Conservation (phyloP, 768 basidiomycete species). For the Termitomyces sp. region DNA sequence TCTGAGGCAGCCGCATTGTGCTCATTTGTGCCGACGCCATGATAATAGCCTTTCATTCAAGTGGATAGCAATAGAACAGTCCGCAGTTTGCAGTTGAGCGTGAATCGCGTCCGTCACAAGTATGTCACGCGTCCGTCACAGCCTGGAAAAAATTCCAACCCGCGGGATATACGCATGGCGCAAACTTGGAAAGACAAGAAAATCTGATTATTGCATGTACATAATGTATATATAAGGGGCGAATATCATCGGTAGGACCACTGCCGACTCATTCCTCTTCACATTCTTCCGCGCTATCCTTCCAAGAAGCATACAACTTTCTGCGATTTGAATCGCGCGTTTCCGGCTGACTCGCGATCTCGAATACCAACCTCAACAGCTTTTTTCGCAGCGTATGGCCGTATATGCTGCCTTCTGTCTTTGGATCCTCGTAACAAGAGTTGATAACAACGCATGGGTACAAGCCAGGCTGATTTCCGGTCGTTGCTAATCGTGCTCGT, state of each 20-base stretch:
- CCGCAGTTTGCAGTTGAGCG: background rate
- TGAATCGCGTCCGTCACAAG: conserved; percentile 23
- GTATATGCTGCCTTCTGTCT: conserved; percentile 33
- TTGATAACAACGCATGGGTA: conserved; percentile 50
- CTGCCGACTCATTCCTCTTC: conserved; percentile 31
- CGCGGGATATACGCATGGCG: too few species aligned
- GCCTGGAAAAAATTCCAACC: background rate
- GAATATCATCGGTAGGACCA: conserved; percentile 8
- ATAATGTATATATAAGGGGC: background rate
- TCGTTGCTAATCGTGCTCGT: conserved; percentile 37
- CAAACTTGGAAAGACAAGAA: background rate
- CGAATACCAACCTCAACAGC: conserved; percentile 64
- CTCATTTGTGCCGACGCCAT: conserved; percentile 15
- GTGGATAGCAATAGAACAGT: background rate
- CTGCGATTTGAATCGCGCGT: conserved; percentile 76
- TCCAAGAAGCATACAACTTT: conserved; percentile 83
- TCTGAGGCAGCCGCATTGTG: conserved; percentile 14
- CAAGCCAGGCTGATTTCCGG: conserved; percentile 21
- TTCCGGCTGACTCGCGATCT: conserved; percentile 68
- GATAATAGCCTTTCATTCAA: conserved; percentile 6
- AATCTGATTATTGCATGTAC: background rate
- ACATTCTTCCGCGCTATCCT: conserved; percentile 43
- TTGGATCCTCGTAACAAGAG: conserved; percentile 45
- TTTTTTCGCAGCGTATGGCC: conserved; percentile 43
- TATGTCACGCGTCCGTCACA: conserved; percentile 13